Evolutionary conservation across 225 moss, liverwort and hornwort genomes (phyloP), one percentile per base, ranked within the genome.

Genomic region (Neckera pumila): DNA sequence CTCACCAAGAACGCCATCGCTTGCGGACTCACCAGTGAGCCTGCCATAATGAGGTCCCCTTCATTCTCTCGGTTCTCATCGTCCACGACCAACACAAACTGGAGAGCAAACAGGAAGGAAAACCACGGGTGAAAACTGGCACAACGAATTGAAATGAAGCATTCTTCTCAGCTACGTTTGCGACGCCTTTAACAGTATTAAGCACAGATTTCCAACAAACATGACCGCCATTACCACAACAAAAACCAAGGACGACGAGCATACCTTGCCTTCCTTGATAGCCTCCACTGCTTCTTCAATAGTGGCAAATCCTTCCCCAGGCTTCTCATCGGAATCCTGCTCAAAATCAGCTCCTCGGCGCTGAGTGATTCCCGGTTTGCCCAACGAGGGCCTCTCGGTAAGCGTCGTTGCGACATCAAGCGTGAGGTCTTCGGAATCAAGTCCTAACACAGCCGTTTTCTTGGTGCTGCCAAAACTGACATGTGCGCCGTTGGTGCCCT

Each of bases 41-140:
- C 98, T 88, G 97, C 97, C 95, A 98, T 97, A 54, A 98, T 98
- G 85, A 98, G 92, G 87, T 97, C 97, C 66, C 97, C 98, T 90
- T 98, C 98, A 88, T 98, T 96, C 92, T 98, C 97, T 88, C 97
- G 93, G 86, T 94, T 97, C 92, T 98, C 98, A 86, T 98, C 98
- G 88, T 98, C 98, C 89, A 97, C 98, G 54, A 97, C 98, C 83
- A 98, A 90, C 66, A 95, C 95, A 92, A 96, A 95, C 98, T 98
- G 95, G 53, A 74, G 77, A 80, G 79, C 25, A 59, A 81, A 84
- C 76, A 82, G n/a, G 58, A 60, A 57, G 47, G 43, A 84, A 72
- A 83, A 76, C 27, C 22, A 77, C 16, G 17, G 49, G 63, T 88
- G 57, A 90, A 74, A 56, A 56, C 56, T 22, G 34, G 84, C 34